Base-by-base conservation (phyloP, 202 grass and related monocot species). In the Cymbopogon flexuosus region DNA sequence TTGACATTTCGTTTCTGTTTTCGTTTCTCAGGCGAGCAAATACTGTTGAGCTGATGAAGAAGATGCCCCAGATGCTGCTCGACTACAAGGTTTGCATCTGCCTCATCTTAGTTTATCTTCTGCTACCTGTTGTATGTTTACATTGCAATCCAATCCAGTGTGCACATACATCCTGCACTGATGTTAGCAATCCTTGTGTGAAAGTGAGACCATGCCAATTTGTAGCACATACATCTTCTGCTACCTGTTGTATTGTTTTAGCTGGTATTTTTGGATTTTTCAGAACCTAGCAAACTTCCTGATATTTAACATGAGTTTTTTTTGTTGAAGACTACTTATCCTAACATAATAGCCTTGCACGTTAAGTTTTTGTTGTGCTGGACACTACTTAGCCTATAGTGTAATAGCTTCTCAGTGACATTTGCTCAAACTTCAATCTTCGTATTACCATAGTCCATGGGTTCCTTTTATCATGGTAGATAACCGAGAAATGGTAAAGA, bases 21-120 rank as follows among this genome's bases (percentile, higher is more conserved):
- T 5, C 1, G 42, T 77, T 78, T 67, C 23, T 3, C 79, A 98
- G 95, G 90, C 85, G 92, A 13, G 92, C 95, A 1, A 86, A 95
- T 73, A 95, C 95, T 40, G 88, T 81, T 62, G 92, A 95, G 84
- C 62, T 98, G 59, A 98, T 98, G 95, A 98, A 91, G 82, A 98
- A 98, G 90, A 95, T 98, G 95, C 92, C 88, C 9, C 88, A 94
- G 64, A 90, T 98, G 92, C 88, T 98, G 41, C 83, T 93, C 73
- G 92, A 98, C 84, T 98, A 94, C 80, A 97, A 97, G 95, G 92
- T 97, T 70, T 71, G 70, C 5, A 2, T 15, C 62, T 23, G 39
- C 64, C 31, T 33, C 31, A 33, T 33, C 31, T 33, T 33, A 41
- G 27, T 35, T 29, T 65, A 9, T 77, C 45, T 41, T 52, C 46